These are phyloP conservation scores for Neurospora sp. DNA, from an alignment of 495 filamentous ascomycete species.

Conservation along the genomic window DNA sequence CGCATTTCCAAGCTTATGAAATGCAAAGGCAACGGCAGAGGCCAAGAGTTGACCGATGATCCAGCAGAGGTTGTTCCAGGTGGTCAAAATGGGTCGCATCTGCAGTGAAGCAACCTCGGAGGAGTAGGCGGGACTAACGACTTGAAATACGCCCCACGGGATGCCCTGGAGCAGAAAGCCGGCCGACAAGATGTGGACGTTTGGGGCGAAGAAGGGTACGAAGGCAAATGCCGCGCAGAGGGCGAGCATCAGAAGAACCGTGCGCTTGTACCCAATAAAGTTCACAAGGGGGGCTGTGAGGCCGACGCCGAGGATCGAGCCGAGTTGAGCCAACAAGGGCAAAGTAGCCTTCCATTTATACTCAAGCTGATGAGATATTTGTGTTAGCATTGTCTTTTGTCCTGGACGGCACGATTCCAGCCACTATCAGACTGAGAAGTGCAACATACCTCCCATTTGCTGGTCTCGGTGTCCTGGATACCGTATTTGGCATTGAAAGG, in stretches of 20 bases:
- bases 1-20: slow-evolving; percentile 38
- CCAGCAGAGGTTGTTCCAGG: slow-evolving; percentile 63
- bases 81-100: slow-evolving; percentile 52
- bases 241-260: slow-evolving; percentile 34
- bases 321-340: slow-evolving; percentile 29
- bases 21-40: slow-evolving; percentile 44
- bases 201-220: slow-evolving; percentile 52
- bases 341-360: slow-evolving; percentile 33
- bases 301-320: slow-evolving; percentile 44
- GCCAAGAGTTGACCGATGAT: slow-evolving; percentile 56
- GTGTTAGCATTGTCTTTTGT: slow-evolving; percentile 16
- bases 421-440: not conserved
- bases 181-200: slow-evolving; percentile 47
- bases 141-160: slow-evolving; percentile 56
- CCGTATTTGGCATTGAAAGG: slow-evolving; percentile 53
- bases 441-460: slow-evolving; percentile 16
- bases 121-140: slow-evolving; percentile 43
- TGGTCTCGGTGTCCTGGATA: slow-evolving; percentile 2
- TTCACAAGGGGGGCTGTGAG: slow-evolving; percentile 55
- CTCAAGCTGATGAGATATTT: slow-evolving; percentile 28
- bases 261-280: slow-evolving; percentile 50
- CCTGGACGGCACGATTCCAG: slow-evolving; percentile 40
- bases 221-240: slow-evolving; percentile 40
- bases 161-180: slow-evolving; percentile 63
- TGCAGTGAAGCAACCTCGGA: slow-evolving; percentile 47